These are phyloP conservation scores for Catharanthus roseus DNA, from an alignment of 257 asterid species.

Conservation along the genomic window DNA sequence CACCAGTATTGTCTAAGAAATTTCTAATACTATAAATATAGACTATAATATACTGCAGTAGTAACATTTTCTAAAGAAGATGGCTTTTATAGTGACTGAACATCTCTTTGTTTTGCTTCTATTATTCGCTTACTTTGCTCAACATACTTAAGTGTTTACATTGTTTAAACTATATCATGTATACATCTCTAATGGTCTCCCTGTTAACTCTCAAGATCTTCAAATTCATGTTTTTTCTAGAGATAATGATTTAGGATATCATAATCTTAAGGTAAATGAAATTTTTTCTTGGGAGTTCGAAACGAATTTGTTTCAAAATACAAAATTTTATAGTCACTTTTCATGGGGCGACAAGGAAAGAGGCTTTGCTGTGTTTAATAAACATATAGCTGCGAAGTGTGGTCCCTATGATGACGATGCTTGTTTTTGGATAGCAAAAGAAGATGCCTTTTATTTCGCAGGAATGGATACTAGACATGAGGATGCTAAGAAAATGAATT, in stretches of 20 bases:
- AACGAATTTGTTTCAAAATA: neutral
- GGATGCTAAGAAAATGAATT: neutral
- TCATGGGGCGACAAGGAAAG: neutral
- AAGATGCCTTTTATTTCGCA: slow-evolving; percentile 1
- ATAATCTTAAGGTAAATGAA: neutral
- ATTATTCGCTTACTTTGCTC: neutral
- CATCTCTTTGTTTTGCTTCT: no score
- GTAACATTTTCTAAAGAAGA: no score
- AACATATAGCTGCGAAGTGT: neutral
- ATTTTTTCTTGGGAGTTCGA: neutral
- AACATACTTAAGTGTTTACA: neutral
- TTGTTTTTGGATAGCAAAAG: neutral
- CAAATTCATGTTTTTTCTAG: neutral
- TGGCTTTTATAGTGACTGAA: neutral
- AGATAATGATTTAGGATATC: neutral
- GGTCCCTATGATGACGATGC: neutral
- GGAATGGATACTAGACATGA: neutral
- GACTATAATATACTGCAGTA: no score
- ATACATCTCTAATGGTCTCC: neutral
- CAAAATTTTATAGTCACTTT: neutral
- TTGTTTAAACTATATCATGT: neutral
- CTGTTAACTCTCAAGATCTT: neutral
- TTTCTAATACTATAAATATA: no score
- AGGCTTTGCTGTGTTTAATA: neutral
- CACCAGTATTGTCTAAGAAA: no score